Evolutionary conservation across 768 basidiomycete species (phyloP), one percentile per base, ranked within the genome.

Genomic region (Serendipita indica): DNA sequence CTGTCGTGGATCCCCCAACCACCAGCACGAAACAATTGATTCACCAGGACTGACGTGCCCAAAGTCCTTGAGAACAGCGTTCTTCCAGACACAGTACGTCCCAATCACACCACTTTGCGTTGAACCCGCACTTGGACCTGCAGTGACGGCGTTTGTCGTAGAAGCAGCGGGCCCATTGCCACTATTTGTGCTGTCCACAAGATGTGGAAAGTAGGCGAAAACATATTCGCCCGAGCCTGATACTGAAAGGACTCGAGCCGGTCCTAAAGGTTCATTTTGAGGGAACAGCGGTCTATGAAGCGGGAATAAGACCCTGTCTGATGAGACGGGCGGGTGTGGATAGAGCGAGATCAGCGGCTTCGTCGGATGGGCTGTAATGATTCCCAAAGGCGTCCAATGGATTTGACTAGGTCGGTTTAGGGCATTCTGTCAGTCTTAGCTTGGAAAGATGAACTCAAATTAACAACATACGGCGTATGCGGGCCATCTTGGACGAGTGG

Each of bases 121-220:
- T n/a, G 49, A 32, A 16, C 20, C 49, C 49, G 30, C 20, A 54
- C 20, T 54, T 54, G 7, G 49, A 54, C 4, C 49, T 3, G 3
- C 30, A n/a, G 49, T 54, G 7, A n/a, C n/a, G n/a, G n/a, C n/a
- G n/a, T n/a, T n/a, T n/a, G n/a, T n/a, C n/a, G n/a, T n/a, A n/a
- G n/a, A n/a, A n/a, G n/a, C n/a, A n/a, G n/a, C n/a, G n/a, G n/a
- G n/a, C n/a, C n/a, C n/a, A n/a, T n/a, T n/a, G n/a, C n/a, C n/a
- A n/a, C n/a, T n/a, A n/a, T n/a, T n/a, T n/a, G n/a, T n/a, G n/a
- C n/a, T n/a, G n/a, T n/a, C n/a, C n/a, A n/a, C n/a, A n/a, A n/a
- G n/a, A n/a, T n/a, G n/a, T n/a, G 49, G 49, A 27, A 54, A 54
- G 49, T 54, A 54, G 3, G 49, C 49, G 30, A 54, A 54, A n/a